A percentile compares a stretch with the other conserved stretches of the same genome.
phyloP scores from a whole-genome alignment of 495 filamentous ascomycete species.

The Xanthoparmelia taractica region DNA sequence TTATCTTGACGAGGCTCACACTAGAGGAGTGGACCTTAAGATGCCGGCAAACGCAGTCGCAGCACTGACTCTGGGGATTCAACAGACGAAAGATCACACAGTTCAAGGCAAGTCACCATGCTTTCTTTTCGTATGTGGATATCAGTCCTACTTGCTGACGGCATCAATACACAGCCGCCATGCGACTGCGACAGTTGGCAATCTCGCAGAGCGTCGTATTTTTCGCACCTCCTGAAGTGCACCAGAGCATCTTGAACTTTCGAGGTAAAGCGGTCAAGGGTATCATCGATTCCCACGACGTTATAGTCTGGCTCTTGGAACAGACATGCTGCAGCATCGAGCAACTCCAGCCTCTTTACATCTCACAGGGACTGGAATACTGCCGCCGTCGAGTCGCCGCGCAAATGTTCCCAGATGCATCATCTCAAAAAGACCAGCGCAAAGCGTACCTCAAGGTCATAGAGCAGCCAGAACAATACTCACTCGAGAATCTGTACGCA shows the following conservation, averaged over 20 bases:
- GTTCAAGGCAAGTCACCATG: constrained; percentile 58
- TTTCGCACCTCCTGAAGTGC: constrained; percentile 43
- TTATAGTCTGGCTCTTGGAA: constrained; percentile 53
- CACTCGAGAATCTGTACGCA: constrained; percentile 41
- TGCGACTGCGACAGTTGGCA: constrained; percentile 39
- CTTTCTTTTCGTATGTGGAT: not conserved
- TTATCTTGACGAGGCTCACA: constrained; percentile 70
- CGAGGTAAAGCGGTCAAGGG: constrained; percentile 23
- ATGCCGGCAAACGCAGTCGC: constrained; percentile 53
- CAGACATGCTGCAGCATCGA: constrained; percentile 51
- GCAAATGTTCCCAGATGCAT: constrained; percentile 28
- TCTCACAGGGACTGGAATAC: constrained; percentile 51
- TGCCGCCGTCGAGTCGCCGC: constrained; percentile 35
- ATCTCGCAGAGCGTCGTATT: constrained; percentile 36
- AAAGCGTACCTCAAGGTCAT: constrained; percentile 34
- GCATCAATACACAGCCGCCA: constrained; percentile 35
- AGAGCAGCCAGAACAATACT: constrained; percentile 38
- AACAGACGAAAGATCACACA: constrained; percentile 62
- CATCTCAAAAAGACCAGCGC: constrained; percentile 28
- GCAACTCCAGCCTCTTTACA: constrained; percentile 48
- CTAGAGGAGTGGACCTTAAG: constrained; percentile 64
- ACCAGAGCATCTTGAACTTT: constrained; percentile 40
- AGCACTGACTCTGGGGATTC: constrained; percentile 60
- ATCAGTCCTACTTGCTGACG: not conserved
- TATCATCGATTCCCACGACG: constrained; percentile 41